Conservation (phyloP, 768 basidiomycete species). For the Mycena haematopus region DNA sequence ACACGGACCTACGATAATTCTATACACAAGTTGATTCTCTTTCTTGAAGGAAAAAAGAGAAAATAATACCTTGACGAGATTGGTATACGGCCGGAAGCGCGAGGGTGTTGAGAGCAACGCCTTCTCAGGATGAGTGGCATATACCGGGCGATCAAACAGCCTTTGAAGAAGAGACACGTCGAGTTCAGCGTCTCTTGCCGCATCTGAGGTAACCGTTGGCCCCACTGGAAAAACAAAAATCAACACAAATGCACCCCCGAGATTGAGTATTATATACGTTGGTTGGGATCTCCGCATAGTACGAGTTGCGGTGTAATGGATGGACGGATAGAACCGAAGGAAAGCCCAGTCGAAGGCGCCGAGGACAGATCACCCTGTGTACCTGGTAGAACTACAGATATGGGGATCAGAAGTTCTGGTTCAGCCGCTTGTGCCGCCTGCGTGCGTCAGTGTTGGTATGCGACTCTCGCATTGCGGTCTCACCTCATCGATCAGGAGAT, state of each 20-base stretch:
- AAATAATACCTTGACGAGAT: slow-evolving; percentile 50
- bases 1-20: slow-evolving; percentile 29
- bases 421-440: slow-evolving; percentile 62
- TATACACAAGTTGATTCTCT: background rate
- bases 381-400: slow-evolving; percentile 49
- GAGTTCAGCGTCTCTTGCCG: slow-evolving; percentile 50
- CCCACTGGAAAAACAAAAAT: slow-evolving; percentile 44
- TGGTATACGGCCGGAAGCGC: slow-evolving; percentile 43
- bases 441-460: background rate
- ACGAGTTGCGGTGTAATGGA: slow-evolving; percentile 50
- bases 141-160: slow-evolving; percentile 51
- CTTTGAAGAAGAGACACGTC: slow-evolving; percentile 58
- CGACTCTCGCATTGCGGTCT: background rate
- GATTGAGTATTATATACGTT: slow-evolving; percentile 42
- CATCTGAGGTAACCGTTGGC: slow-evolving; percentile 52
- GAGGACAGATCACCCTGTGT: slow-evolving; percentile 31
- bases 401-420: slow-evolving; percentile 55
- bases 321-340: slow-evolving; percentile 25
- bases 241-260: slow-evolving; percentile 8
- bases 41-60: background rate
- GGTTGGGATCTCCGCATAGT: slow-evolving; percentile 59
- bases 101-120: background rate
- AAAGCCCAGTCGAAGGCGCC: slow-evolving; percentile 11
- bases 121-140: slow-evolving; percentile 35
- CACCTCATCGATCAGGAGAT: slow-evolving; percentile 59